phyloP scores from a whole-genome alignment of 139 green algal genomes.

The Chlamydomonas asymmetrica region DNA sequence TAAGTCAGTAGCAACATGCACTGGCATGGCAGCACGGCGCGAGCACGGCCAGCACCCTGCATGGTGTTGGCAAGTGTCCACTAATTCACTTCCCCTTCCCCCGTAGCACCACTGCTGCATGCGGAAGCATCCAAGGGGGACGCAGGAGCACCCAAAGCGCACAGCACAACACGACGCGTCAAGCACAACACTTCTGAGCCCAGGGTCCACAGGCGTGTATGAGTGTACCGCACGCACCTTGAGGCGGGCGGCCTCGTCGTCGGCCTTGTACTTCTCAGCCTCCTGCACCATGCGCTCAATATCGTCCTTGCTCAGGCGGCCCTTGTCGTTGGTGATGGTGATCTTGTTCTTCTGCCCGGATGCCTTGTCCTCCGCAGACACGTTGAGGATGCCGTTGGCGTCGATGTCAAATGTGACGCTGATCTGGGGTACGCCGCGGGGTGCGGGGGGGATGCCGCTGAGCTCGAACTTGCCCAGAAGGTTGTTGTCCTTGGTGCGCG shows the following conservation, averaged over 20 bases:
- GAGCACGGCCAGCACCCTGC: no score
- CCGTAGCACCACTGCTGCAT: no score
- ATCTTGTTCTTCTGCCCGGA: slow-evolving; percentile 85
- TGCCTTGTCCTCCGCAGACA: slow-evolving; percentile 91
- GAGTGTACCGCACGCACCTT: no score
- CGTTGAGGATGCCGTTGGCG: slow-evolving; percentile 96
- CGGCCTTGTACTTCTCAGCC: slow-evolving; percentile 95
- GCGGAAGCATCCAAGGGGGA: no score
- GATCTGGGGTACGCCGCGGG: slow-evolving; percentile 94
- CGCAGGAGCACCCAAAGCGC: no score
- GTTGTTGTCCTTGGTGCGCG: slow-evolving; percentile 87
- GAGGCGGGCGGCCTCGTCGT: slow-evolving; percentile 86
- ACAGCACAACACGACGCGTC: no score
- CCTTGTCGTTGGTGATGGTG: slow-evolving; percentile 87
- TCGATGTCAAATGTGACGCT: slow-evolving; percentile 93
- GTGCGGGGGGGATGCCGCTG: slow-evolving; percentile 91
- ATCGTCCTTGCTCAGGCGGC: slow-evolving; percentile 54
- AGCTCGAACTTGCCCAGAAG: slow-evolving; percentile 96
- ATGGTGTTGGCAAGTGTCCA: no score
- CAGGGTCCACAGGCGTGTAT: no score
- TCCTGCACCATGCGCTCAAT: slow-evolving; percentile 50
- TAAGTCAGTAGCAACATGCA: no score
- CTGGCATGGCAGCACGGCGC: no score
- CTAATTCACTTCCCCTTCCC: no score
- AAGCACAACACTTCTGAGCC: no score